Percentiles rank a stretch among this genome's conserved stretches.
Conservation (phyloP, 2,329 filamentous ascomycete species). For the Aureobasidium musti region DNA sequence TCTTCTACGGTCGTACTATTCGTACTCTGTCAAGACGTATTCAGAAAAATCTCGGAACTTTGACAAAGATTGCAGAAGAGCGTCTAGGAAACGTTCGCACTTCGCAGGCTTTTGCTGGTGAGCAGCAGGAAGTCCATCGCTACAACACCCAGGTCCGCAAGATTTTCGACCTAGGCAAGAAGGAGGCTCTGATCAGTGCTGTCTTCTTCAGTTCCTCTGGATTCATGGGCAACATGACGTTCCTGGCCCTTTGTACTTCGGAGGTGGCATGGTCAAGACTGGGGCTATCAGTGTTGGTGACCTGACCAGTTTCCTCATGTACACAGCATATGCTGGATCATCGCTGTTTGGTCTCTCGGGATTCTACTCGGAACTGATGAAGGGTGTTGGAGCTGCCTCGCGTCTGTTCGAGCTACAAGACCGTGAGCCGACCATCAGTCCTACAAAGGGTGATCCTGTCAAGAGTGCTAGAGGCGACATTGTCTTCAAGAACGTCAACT, state of each 20-base stretch:
- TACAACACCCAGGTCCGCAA: constrained; percentile 92
- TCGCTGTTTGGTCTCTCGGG: constrained; percentile 92
- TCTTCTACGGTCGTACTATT: constrained; percentile 87
- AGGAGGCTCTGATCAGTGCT: constrained; percentile 83
- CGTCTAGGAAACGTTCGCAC: constrained; percentile 96
- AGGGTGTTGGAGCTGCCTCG: constrained; percentile 95
- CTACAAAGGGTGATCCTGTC: constrained; percentile 78
- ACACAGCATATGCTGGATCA: constrained; percentile 81
- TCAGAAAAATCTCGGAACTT: constrained; percentile 85
- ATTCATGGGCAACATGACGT: constrained; percentile 94
- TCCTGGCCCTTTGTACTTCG: constrained; percentile 87
- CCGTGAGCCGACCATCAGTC: constrained; percentile 79
- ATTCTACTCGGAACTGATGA: constrained; percentile 99
- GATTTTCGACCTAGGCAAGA: constrained; percentile 86
- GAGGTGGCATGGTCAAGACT: constrained; percentile 83
- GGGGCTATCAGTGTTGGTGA: constrained; percentile 89
- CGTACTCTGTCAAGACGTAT: constrained; percentile 88
- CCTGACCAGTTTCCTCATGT: constrained; percentile 97
- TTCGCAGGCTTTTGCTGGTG: constrained; percentile 92
- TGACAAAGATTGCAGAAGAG: constrained; percentile 98
- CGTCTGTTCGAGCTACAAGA: constrained; percentile 95
- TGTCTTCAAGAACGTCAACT: constrained; percentile 79
- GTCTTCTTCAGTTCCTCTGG: constrained; percentile 87
- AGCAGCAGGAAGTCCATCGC: constrained; percentile 82
- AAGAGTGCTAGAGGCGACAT: constrained; percentile 85